Conservation (phyloP, 78 protist species). For the Dictyostelium brefeldianum region DNA sequence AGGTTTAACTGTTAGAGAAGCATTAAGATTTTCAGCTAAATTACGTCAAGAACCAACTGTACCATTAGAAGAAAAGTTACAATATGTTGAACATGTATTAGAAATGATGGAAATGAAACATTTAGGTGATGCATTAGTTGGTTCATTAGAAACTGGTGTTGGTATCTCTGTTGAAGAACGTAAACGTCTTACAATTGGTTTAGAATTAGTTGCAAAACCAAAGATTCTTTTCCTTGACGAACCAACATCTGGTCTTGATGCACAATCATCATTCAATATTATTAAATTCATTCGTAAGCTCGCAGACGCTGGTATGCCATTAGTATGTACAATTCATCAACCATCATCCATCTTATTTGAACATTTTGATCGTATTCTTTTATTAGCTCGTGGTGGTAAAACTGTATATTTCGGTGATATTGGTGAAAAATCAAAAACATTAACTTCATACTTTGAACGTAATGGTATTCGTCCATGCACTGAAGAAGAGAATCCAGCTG, state of each 20-base stretch:
- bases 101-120: conserved; percentile 85
- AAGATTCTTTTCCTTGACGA: conserved; percentile 57
- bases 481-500: conserved; percentile 85
- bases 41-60: conserved; percentile 64
- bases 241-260: conserved; percentile 72
- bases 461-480: conserved; percentile 69
- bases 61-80: conserved; percentile 49
- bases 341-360: conserved; percentile 82
- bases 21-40: conserved; percentile 77
- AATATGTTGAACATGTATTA: conserved; percentile 59
- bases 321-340: conserved; percentile 84
- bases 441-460: conserved; percentile 41
- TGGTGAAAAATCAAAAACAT: conserved; percentile 58
- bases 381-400: conserved; percentile 81
- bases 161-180: conserved; percentile 86
- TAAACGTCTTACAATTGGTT: conserved; percentile 81
- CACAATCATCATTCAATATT: conserved; percentile 70
- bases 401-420: conserved; percentile 83
- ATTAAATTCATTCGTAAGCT: conserved; percentile 64
- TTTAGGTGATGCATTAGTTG: conserved; percentile 83
- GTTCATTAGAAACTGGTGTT: conserved; percentile 74
- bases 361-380: conserved; percentile 65
- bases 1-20: conserved; percentile 73
- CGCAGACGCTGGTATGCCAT: conserved; percentile 83
- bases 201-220: conserved; percentile 85